A percentile compares a stretch with the other conserved stretches of the same genome.
phyloP scores from a whole-genome alignment of 2,329 filamentous ascomycete genomes.

The Colletotrichum sp. region DNA sequence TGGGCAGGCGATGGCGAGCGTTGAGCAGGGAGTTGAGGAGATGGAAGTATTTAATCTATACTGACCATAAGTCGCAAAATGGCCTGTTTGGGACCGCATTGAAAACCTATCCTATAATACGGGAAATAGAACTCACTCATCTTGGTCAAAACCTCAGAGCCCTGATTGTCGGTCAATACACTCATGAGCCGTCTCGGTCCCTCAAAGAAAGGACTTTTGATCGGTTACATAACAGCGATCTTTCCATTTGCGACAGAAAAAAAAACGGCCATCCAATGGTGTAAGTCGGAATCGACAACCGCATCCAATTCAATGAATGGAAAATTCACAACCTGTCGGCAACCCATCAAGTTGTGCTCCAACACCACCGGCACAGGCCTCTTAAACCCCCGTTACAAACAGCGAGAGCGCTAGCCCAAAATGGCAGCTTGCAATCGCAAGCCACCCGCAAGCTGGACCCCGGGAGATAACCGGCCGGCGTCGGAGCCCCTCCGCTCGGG shows the following conservation, averaged over 20 bases:
- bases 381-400: background rate
- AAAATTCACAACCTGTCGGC: background rate
- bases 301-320: background rate
- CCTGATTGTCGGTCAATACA: background rate
- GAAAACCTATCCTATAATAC: too few species aligned
- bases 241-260: too few species aligned
- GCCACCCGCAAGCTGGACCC: background rate
- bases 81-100: too few species aligned
- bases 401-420: background rate
- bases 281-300: background rate
- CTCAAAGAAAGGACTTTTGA: background rate
- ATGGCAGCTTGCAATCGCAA: background rate
- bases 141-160: background rate
- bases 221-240: too few species aligned
- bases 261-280: too few species aligned
- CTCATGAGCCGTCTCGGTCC: rapidly evolving
- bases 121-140: too few species aligned
- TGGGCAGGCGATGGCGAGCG: rapidly evolving
- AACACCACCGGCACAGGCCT: background rate
- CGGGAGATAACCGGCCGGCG: conserved; percentile 18
- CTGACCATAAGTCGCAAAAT: rapidly evolving
- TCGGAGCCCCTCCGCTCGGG: conserved; percentile 17
- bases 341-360: background rate
- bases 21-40: background rate
- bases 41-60: background rate